Conservation (phyloP, 805 yeast species). For the Metschnikowia noctiluminum region DNA sequence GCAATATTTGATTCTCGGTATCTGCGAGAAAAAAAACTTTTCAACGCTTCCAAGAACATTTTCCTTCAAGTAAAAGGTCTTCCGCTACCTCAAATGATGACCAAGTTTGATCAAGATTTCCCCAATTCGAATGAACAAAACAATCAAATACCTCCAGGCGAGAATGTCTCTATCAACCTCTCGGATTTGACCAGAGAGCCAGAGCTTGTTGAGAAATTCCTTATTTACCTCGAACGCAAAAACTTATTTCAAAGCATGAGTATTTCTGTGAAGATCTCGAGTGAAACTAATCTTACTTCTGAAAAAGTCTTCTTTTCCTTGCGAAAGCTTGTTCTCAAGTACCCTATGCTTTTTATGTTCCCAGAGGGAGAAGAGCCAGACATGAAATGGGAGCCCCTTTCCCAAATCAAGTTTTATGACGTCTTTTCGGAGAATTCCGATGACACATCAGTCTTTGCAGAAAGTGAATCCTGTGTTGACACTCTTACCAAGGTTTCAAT, state of each 20-base stretch:
- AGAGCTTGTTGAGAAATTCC: slow-evolving; percentile 7
- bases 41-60: not conserved
- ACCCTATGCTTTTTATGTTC: slow-evolving; percentile 8
- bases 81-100: not conserved
- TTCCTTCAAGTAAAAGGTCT: not conserved
- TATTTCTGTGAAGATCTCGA: slow-evolving; percentile 6
- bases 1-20: not conserved
- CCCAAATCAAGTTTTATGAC: slow-evolving; percentile 3
- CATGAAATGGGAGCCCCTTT: slow-evolving; percentile 8
- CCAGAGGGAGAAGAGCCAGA: slow-evolving; percentile 9
- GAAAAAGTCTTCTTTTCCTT: slow-evolving; percentile 5
- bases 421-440: slow-evolving; percentile 2
- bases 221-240: slow-evolving; percentile 7
- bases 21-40: too few species aligned
- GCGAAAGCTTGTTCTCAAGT: slow-evolving; percentile 9
- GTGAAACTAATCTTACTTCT: not conserved
- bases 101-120: too few species aligned
- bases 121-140: not conserved
- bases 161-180: not conserved
- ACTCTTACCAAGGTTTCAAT: not conserved
- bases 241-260: slow-evolving; percentile 7
- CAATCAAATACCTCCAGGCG: not conserved
- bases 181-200: slow-evolving; percentile 8
- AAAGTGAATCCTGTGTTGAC: not conserved
- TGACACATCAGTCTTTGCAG: not conserved